phyloP scores from a whole-genome alignment of 2,329 filamentous ascomycete genomes.

The Ceratocystis harringtonii region DNA sequence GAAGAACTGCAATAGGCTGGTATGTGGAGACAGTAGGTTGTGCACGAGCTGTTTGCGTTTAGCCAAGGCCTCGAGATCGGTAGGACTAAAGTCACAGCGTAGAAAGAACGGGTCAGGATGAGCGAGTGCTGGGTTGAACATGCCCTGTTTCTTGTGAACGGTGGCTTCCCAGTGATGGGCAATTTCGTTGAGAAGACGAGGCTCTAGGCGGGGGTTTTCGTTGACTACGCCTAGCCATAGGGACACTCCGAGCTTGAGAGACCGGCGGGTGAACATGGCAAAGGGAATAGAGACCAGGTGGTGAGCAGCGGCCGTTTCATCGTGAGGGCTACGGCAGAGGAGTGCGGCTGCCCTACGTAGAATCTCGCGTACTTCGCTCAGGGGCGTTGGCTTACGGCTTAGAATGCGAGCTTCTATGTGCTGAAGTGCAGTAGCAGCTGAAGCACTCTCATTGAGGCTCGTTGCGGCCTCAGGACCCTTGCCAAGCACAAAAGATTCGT shows the following conservation, averaged over 20 bases:
- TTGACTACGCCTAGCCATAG: conserved; percentile 95
- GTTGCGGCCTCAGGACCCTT: conserved; percentile 25
- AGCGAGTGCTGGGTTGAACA: conserved; percentile 60
- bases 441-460: conserved; percentile 33
- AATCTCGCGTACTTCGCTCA: conserved; percentile 64
- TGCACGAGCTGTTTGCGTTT: conserved; percentile 67
- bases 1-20: conserved; percentile 73
- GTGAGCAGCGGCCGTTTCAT: conserved; percentile 66
- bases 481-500: conserved; percentile 37
- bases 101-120: conserved; percentile 80
- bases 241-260: conserved; percentile 87
- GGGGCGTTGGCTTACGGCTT: conserved; percentile 52
- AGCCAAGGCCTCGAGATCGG: conserved; percentile 58
- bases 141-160: conserved; percentile 58
- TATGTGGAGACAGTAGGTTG: conserved; percentile 73
- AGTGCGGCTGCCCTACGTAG: conserved; percentile 73
- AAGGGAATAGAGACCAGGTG: conserved; percentile 90
- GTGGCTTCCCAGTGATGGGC: conserved; percentile 82
- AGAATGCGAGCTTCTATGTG: conserved; percentile 58
- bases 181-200: conserved; percentile 73
- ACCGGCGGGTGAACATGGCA: conserved; percentile 80
- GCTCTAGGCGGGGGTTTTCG: conserved; percentile 78
- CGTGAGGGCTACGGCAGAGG: conserved; percentile 60
- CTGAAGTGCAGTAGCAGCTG: conserved; percentile 50
- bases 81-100: conserved; percentile 84